Conservation (phyloP, 352 stramenopile species). For the Phytophthora pini region DNA sequence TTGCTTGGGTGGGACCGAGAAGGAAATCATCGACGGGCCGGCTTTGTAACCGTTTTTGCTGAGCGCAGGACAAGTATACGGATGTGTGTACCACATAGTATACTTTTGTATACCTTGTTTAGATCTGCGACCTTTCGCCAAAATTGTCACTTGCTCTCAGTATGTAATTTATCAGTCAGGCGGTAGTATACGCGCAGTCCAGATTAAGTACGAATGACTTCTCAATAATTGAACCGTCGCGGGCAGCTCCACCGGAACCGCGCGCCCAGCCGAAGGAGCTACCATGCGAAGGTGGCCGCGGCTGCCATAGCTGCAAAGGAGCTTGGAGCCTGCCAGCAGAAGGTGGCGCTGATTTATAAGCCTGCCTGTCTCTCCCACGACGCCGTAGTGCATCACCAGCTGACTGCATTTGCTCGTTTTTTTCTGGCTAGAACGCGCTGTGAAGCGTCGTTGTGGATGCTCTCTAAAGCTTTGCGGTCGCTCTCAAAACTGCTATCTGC, state of each 20-base stretch:
- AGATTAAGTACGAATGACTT: constrained; percentile 11
- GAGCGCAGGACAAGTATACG: constrained; percentile 17
- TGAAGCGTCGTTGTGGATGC: constrained; percentile 28
- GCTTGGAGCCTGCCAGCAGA: not conserved
- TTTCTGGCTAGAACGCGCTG: constrained; percentile 23
- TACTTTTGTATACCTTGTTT: not conserved
- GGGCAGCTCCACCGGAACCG: constrained; percentile 19
- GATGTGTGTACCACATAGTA: not conserved
- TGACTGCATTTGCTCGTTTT: constrained; percentile 16
- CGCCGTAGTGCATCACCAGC: constrained; percentile 8
- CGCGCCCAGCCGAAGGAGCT: not conserved
- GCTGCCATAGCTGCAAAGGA: not conserved
- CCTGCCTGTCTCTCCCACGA: constrained; percentile 29
- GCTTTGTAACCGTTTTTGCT: constrained; percentile 23
- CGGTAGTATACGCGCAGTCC: not conserved
- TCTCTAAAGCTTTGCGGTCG: not conserved
- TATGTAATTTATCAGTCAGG: not conserved
- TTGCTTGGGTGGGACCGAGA: constrained; percentile 17
- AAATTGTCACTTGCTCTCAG: constrained; percentile 16
- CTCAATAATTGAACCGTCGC: constrained; percentile 13
- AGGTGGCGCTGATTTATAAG: constrained; percentile 10
- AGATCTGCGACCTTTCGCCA: too few species aligned
- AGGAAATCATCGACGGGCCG: constrained; percentile 23
- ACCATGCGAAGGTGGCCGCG: not conserved
- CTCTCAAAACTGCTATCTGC: not conserved